Evolutionary conservation across 495 filamentous ascomycete species (phyloP).

Genomic region (Aspergillus diversus): DNA sequence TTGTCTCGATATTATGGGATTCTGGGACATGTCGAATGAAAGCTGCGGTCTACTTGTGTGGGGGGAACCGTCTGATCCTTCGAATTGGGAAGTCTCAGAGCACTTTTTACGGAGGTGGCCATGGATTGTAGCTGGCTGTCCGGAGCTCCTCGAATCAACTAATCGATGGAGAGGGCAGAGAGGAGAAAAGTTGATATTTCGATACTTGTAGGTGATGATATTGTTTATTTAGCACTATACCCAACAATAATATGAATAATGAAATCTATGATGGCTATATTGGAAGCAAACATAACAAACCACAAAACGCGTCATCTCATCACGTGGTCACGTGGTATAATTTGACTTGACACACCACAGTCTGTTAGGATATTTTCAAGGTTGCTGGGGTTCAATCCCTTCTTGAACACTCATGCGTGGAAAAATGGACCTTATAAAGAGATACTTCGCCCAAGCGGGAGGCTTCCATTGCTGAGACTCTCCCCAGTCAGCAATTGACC

Average conservation of each 20-base stretch:
- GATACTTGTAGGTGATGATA: constrained; percentile 34
- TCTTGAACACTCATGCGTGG: not conserved
- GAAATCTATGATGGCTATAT: not conserved
- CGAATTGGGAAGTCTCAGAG: constrained; percentile 55
- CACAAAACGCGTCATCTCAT: not conserved
- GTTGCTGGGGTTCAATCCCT: no score
- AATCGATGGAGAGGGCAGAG: constrained; percentile 53
- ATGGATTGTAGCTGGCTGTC: constrained; percentile 55
- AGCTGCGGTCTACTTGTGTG: constrained; percentile 51
- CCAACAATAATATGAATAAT: not conserved
- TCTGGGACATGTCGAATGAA: constrained; percentile 40
- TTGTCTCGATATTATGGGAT: constrained; percentile 51
- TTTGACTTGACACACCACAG: not conserved
- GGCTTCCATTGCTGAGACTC: constrained; percentile 18
- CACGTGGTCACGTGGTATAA: not conserved
- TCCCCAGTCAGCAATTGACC: constrained; percentile 14
- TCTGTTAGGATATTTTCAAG: no score
- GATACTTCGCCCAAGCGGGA: constrained; percentile 6
- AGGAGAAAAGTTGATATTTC: constrained; percentile 52
- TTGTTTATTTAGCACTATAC: not conserved
- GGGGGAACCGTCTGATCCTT: constrained; percentile 52
- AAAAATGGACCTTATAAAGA: not conserved
- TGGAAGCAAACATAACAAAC: not conserved
- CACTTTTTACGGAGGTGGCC: constrained; percentile 54
- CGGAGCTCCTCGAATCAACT: constrained; percentile 48